Evolutionary conservation across 768 basidiomycete genomes (phyloP).

Genomic region (Psilocybe sp.): DNA sequence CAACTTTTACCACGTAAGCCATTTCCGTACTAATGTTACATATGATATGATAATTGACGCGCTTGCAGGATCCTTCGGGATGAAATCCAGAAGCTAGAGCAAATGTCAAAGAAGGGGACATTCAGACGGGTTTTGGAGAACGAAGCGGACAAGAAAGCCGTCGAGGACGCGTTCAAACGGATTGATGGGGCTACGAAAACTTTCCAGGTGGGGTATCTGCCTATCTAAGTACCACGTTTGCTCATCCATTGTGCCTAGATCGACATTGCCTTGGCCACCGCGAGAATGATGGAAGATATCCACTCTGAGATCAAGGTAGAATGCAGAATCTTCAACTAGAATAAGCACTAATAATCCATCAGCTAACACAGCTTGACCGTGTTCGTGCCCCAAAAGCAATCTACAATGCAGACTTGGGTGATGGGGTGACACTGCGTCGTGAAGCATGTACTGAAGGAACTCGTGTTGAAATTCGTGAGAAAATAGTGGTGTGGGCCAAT

Average conservation of each 20-base stretch:
- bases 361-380: neutral
- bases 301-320: neutral
- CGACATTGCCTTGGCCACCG: neutral
- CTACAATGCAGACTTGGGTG: neutral
- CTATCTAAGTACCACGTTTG: neutral
- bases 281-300: neutral
- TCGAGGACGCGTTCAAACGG: neutral
- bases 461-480: constrained; percentile 10
- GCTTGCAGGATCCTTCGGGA: neutral
- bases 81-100: neutral
- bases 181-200: constrained; percentile 12
- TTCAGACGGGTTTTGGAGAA: constrained; percentile 5
- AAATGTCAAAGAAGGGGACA: neutral
- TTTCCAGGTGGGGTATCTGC: constrained; percentile 9
- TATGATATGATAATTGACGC: neutral
- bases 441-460: constrained; percentile 16
- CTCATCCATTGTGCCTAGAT: neutral
- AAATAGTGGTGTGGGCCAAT: constrained; percentile 15
- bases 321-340: neutral
- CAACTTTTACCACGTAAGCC: neutral
- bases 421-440: neutral
- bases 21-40: neutral
- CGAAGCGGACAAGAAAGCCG: constrained; percentile 8
- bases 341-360: neutral
- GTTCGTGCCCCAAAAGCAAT: neutral